Base-by-base conservation (phyloP, 352 stramenopile species). In the Achlya hypogyna region DNA sequence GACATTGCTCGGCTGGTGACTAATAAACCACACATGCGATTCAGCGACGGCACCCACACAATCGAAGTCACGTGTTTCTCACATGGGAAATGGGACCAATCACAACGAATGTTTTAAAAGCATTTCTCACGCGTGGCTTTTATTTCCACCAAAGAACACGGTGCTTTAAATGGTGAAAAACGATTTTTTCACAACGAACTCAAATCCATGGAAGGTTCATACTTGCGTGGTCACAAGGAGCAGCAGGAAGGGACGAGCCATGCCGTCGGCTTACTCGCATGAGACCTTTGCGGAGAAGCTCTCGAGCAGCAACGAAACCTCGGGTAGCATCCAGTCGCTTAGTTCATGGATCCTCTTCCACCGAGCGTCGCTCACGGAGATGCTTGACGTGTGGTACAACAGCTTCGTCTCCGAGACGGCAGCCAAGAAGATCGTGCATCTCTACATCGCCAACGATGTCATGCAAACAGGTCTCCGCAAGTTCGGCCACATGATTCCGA, bases 381-480 rank as follows among this genome's bases (percentile, higher is more conserved):
- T 92, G 69, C 82, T 87, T 10, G 67, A 71, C 16, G 42, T 84
- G 12, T 94, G 85, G 85, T 65, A 62, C 42, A 51, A 23, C 71
- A 76, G 45, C 70, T 88, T 29, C 38, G 63, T 90, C 32, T 62
- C 34, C 40, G 75, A 84, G 53, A 70, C 74, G 47, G 73, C 86
- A 14, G 69, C 85, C 12, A 72, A 91, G 69, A 83, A 94, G 76
- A 86, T 94, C 74, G 83, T 90, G 62, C 83, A 82, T 43, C 67
- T 94, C 1, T 94, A 94, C 72, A 78, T 94, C 38, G 85, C 85
- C 47, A 94, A 94, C 69, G 85, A 94, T 66, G 80, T 81, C 12
- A 91, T 94, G 80, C 85, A 94, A 64, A 81, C 90, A 23, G 85
- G 85, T 56, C 81, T 81, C 64, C 85, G 85, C 75, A 88, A 87